Conservation (phyloP, 768 basidiomycete species). For the Phaffia australis region DNA sequence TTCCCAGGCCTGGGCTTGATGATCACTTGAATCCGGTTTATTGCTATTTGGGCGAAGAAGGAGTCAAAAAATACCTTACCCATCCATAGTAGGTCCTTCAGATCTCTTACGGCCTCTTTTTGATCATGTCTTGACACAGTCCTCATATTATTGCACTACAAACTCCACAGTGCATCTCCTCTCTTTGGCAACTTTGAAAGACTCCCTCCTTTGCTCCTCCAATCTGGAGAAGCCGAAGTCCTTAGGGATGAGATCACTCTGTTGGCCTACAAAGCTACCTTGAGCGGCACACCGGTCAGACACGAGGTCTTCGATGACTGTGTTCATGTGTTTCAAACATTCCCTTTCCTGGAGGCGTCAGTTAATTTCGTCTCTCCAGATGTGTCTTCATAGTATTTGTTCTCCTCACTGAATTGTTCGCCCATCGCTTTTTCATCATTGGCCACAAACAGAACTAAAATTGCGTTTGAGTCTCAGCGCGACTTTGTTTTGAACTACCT, state of each 20-base stretch:
- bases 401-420: not conserved
- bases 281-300: slow-evolving; percentile 71
- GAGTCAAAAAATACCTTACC: slow-evolving; percentile 64
- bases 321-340: slow-evolving; percentile 85
- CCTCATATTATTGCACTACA: not conserved
- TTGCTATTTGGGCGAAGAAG: slow-evolving; percentile 73
- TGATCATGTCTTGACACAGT: not conserved
- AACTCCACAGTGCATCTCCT: slow-evolving; percentile 50
- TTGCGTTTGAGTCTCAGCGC: slow-evolving; percentile 17
- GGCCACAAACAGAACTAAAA: not conserved
- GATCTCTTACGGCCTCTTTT: not conserved
- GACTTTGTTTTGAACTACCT: slow-evolving; percentile 19
- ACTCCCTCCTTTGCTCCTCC: slow-evolving; percentile 70
- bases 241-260: slow-evolving; percentile 87
- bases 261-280: slow-evolving; percentile 80
- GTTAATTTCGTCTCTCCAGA: not conserved
- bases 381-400: not conserved
- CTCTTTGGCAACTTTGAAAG: slow-evolving; percentile 80
- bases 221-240: slow-evolving; percentile 87
- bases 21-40: slow-evolving; percentile 45
- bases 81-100: slow-evolving; percentile 59
- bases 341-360: slow-evolving; percentile 46
- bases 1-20: slow-evolving; percentile 36
- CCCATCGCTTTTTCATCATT: too few relatives aligned
- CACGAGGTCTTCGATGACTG: slow-evolving; percentile 88